phyloP scores from a whole-genome alignment of 495 filamentous ascomycete species.

The Penicillium desertorum region DNA sequence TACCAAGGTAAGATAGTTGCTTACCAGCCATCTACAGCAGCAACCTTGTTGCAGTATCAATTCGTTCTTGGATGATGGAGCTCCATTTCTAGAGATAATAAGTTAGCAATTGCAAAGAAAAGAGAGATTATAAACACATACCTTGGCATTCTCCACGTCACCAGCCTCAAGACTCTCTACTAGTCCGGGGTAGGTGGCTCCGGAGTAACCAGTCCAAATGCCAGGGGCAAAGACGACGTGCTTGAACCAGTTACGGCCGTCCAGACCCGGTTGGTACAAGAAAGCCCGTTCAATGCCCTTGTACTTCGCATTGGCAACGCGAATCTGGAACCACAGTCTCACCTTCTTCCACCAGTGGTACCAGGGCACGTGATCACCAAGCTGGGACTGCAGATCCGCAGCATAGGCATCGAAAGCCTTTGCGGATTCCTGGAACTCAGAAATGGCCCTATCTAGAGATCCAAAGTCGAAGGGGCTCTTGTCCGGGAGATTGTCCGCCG shows the following conservation, averaged over 20 bases:
- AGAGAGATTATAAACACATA: slow-evolving; percentile 19
- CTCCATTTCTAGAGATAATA: slow-evolving; percentile 44
- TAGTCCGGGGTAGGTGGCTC: slow-evolving; percentile 64
- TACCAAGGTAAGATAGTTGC: neutral
- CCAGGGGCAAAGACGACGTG: slow-evolving; percentile 74
- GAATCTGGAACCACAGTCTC: slow-evolving; percentile 55
- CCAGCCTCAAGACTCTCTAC: slow-evolving; percentile 59
- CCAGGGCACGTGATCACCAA: slow-evolving; percentile 63
- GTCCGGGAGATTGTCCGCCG: slow-evolving; percentile 33
- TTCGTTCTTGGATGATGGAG: slow-evolving; percentile 42
- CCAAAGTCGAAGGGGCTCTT: slow-evolving; percentile 42
- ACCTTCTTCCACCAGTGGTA: slow-evolving; percentile 73
- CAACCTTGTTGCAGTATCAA: slow-evolving; percentile 39
- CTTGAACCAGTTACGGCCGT: slow-evolving; percentile 63
- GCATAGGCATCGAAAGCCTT: slow-evolving; percentile 54
- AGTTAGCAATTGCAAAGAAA: slow-evolving; percentile 8
- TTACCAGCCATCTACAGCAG: slow-evolving; percentile 25
- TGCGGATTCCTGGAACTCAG: slow-evolving; percentile 46
- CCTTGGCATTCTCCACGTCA: slow-evolving; percentile 48
- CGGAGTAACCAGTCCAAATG: slow-evolving; percentile 85
- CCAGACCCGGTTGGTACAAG: slow-evolving; percentile 56
- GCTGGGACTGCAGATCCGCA: slow-evolving; percentile 50
- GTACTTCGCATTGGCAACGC: slow-evolving; percentile 58
- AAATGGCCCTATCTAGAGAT: slow-evolving; percentile 48
- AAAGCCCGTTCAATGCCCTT: slow-evolving; percentile 63